Base-by-base conservation (phyloP, 1,284 basidiomycete species). In the Erythrobasidium hasegawianum region DNA sequence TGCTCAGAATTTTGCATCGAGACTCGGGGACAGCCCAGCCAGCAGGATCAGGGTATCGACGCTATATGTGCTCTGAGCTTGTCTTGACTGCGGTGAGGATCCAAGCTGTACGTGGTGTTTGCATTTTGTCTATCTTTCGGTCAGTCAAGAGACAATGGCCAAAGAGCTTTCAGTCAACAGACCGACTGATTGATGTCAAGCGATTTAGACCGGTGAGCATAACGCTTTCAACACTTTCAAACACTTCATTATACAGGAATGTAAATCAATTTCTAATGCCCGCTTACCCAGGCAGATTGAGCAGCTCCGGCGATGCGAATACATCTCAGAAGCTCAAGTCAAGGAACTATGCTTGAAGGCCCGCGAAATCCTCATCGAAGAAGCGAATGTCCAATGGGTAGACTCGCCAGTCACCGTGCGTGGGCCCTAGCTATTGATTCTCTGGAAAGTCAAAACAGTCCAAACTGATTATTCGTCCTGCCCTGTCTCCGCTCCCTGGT, bases 351-450 rank as follows among this genome's bases (percentile, higher is more conserved):
- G 95, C 78, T 81, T 93, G 72, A 96, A 95, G 76, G 95, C 95
- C 20, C 84, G 94, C 69, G 95, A 97, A 79, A 95, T 97, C 68
- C 81, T 95, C 33, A 90, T 98, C 73, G 95, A 97, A 79, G 95
- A 98, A 79, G 92, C 89, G 7, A 98, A 98, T 76, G 91, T 98
- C 1, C 94, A 97, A 78, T 86, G 88, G 73, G 90, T 98, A 26
- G 93, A 97, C 80, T 88, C 92, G 29, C 95, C 95, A 11, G 93
- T 97, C 2, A 97, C 96, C 58, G 91, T 94, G 73, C 76, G 87
- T 80, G 3, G 26, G 24, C 18, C 20, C 39, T n/a, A 40, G 16
- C 43, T 50, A 14, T 59, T 26, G 2, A 45, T 2, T 18, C 27
- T 18, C 1, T 49, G 33, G 33, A 33, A 33, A 33, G 11, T 33